These are phyloP conservation scores for Leavenworthia alabamica DNA, from an alignment of 345 rosid genomes.

Conservation along the genomic window DNA sequence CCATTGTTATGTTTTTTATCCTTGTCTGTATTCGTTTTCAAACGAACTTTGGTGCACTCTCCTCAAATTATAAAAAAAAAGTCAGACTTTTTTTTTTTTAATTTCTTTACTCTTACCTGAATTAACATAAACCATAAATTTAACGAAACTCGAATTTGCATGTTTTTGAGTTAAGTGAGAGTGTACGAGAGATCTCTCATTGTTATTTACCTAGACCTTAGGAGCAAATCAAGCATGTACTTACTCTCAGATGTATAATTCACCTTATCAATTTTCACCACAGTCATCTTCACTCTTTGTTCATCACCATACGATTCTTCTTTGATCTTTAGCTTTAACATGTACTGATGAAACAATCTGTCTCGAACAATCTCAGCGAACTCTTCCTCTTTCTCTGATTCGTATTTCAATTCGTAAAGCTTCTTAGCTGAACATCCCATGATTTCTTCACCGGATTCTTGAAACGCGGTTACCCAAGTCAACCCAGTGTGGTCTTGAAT, in stretches of 20 bases:
- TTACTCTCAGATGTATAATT: constrained; percentile 59
- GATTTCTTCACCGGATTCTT: constrained; percentile 81
- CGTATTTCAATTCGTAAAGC: constrained; percentile 54
- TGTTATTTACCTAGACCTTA: neutral
- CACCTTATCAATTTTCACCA: constrained; percentile 59
- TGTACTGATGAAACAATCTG: constrained; percentile 50
- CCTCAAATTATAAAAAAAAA: too few species aligned
- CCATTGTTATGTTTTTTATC: constrained; percentile 8
- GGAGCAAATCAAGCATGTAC: constrained; percentile 49
- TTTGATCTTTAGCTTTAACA: constrained; percentile 75
- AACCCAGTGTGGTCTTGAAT: constrained; percentile 81
- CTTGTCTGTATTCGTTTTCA: constrained; percentile 13
- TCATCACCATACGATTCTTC: constrained; percentile 83
- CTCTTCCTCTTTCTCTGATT: constrained; percentile 50
- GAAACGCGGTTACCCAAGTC: constrained; percentile 85
- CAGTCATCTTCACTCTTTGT: constrained; percentile 68
- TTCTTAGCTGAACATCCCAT: constrained; percentile 67
- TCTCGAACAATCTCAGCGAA: constrained; percentile 45
- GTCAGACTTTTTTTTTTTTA: neutral
- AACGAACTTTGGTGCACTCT: constrained; percentile 6
- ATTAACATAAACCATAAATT: neutral
- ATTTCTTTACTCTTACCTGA: neutral
- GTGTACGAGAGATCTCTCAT: neutral
- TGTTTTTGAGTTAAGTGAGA: neutral
- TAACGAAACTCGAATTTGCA: neutral